Evolutionary conservation across 805 yeast genomes (phyloP), one percentile per base, ranked within the genome.

Genomic region (Ogataea angusta): DNA sequence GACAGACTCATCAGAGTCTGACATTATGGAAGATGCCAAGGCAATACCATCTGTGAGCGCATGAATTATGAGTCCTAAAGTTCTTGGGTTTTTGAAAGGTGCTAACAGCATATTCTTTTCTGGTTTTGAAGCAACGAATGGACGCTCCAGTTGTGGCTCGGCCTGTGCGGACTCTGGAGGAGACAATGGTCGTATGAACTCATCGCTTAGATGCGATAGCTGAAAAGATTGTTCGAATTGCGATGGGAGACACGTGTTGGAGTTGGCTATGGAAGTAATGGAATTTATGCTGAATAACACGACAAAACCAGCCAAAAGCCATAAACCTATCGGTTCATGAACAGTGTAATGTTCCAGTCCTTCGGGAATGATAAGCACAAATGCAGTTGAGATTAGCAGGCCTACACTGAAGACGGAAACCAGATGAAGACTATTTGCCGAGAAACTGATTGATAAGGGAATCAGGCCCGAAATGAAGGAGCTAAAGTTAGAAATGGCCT

Each of bases 41-140:
- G 88, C 82, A 6, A 85, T 65, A 1, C 95, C 95, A 52, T 85
- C 95, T 2, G 85, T 77, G 2, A 78, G 52, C 1, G 86, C 76
- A 54, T 85, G 95, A 12, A 84, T 66, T 1, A 82, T 54, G 10
- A 85, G 65, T 0, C 89, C 88, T 4, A 82, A 50, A 0, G 85
- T 75, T 2, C 78, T 65, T 1, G 85, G 63, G 12, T 76, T 62
- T 13, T 56, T 51, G 14, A 70, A 36, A 1, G 75, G 62, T 3
- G 70, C 56, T 23, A 39, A 25, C 17, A 59, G 29, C 48, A 52
- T 43, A 41, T 51, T 21, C 14, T 15, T 21, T 23, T 21, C 28
- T 2, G 47, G 21, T 10, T 23, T 34, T 56, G 30, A 10, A 25
- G 26, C 18, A 16, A 13, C 23, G 23, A 30, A 36, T 12, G 32